phyloP scores from a whole-genome alignment of 345 rosid species.

The Ceriops decandra region DNA sequence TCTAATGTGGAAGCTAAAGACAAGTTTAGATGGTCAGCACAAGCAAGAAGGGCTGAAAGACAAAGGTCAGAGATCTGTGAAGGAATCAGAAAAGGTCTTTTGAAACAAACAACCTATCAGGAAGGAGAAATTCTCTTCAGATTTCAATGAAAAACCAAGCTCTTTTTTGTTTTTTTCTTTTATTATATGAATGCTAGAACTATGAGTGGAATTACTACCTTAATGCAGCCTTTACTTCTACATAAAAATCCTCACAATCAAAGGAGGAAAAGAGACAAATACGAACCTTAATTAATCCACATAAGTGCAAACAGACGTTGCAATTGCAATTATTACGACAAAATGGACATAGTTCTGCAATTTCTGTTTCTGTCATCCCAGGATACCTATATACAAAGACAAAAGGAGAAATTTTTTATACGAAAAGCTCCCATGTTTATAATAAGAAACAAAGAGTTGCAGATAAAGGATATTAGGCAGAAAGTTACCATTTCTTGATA shows the following conservation, averaged over 20 bases:
- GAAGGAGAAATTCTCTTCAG: neutral
- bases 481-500: slow-evolving; percentile 57
- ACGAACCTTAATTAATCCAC: slow-evolving; percentile 56
- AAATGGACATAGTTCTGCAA: slow-evolving; percentile 60
- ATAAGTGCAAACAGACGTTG: slow-evolving; percentile 61
- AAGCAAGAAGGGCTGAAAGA: too few species aligned
- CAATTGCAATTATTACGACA: slow-evolving; percentile 82
- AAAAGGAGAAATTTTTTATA: neutral
- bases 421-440: neutral
- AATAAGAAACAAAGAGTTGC: neutral
- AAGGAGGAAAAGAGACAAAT: neutral
- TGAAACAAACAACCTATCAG: too few species aligned
- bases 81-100: neutral
- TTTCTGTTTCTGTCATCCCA: slow-evolving; percentile 43
- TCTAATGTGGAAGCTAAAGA: too few species aligned
- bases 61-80: too few species aligned
- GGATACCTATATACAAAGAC: slow-evolving; percentile 59
- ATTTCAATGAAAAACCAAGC: neutral
- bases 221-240: neutral
- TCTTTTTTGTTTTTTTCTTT: neutral
- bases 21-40: too few species aligned
- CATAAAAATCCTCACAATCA: neutral
- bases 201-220: neutral
- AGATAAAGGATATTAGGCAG: neutral
- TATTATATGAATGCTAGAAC: neutral